phyloP scores from a whole-genome alignment of 768 basidiomycete species.

The Plicaturopsis crispa region DNA sequence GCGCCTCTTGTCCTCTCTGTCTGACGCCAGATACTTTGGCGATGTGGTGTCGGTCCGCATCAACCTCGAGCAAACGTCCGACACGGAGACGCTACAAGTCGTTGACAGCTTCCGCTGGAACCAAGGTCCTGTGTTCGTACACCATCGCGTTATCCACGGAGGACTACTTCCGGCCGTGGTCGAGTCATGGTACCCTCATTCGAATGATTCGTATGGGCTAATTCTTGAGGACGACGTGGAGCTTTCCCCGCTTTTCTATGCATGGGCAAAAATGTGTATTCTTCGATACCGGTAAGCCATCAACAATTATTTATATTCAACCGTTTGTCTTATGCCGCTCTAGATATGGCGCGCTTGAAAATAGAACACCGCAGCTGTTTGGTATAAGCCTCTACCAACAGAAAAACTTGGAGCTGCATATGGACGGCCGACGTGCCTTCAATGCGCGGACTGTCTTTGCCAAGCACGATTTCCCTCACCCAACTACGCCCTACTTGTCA shows the following conservation, averaged over 20 bases:
- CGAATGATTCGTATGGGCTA: slow-evolving; percentile 68
- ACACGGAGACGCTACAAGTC: slow-evolving; percentile 47
- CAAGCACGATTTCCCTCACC: slow-evolving; percentile 25
- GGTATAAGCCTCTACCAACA: slow-evolving; percentile 86
- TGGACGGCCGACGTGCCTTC: slow-evolving; percentile 61
- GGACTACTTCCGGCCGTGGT: slow-evolving; percentile 79
- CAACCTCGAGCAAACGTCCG: slow-evolving; percentile 72
- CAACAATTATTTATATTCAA: background rate
- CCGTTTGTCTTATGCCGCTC: background rate
- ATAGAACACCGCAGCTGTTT: slow-evolving; percentile 45
- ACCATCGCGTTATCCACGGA: slow-evolving; percentile 71
- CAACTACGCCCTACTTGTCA: slow-evolving; percentile 70
- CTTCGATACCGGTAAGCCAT: slow-evolving; percentile 58
- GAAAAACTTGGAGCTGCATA: slow-evolving; percentile 68
- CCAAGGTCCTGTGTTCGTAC: slow-evolving; percentile 49
- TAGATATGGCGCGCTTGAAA: slow-evolving; percentile 46
- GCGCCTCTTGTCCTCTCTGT: slow-evolving; percentile 60
- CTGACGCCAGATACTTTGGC: slow-evolving; percentile 54
- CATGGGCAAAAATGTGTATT: slow-evolving; percentile 78
- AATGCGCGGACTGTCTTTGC: slow-evolving; percentile 56
- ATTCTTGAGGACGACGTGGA: slow-evolving; percentile 86
- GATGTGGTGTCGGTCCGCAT: slow-evolving; percentile 58
- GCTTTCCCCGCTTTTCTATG: slow-evolving; percentile 77
- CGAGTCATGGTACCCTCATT: slow-evolving; percentile 82
- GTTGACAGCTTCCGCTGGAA: slow-evolving; percentile 49